phyloP scores from a whole-genome alignment of 441 rosid species.

The Croton laevigatus region DNA sequence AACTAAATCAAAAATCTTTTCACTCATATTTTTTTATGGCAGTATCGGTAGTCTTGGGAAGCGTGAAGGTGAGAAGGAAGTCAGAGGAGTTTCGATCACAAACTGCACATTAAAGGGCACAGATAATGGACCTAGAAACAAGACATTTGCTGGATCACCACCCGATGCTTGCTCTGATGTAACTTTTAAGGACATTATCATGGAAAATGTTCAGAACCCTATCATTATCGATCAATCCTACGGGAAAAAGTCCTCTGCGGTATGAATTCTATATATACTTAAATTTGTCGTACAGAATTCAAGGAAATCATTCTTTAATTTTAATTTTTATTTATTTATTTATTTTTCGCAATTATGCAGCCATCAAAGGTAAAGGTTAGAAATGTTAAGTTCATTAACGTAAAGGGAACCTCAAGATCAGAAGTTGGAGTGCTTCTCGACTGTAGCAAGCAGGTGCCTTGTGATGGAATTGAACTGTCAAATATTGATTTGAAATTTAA shows the following conservation, averaged over 20 bases:
- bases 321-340: neutral
- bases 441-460: constrained; percentile 52
- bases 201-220: constrained; percentile 55
- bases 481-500: constrained; percentile 40
- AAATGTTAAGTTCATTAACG: constrained; percentile 42
- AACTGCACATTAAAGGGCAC: constrained; percentile 48
- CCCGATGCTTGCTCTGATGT: constrained; percentile 41
- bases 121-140: constrained; percentile 66
- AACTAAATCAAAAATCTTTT: neutral
- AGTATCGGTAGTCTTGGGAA: constrained; percentile 77
- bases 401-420: constrained; percentile 47
- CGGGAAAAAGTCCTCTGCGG: constrained; percentile 27
- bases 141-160: constrained; percentile 52
- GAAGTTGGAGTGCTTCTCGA: constrained; percentile 36
- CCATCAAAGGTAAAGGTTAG: constrained; percentile 52
- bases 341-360: too few species aligned
- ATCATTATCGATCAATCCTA: constrained; percentile 70
- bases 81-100: constrained; percentile 37
- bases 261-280: neutral
- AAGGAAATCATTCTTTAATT: neutral
- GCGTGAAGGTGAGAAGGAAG: constrained; percentile 45
- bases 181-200: constrained; percentile 39
- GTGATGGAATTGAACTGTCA: constrained; percentile 31
- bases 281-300: neutral
- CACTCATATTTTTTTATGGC: neutral